Base-by-base conservation (phyloP, 345 rosid species). In the Eucalyptus erythrocorys region DNA sequence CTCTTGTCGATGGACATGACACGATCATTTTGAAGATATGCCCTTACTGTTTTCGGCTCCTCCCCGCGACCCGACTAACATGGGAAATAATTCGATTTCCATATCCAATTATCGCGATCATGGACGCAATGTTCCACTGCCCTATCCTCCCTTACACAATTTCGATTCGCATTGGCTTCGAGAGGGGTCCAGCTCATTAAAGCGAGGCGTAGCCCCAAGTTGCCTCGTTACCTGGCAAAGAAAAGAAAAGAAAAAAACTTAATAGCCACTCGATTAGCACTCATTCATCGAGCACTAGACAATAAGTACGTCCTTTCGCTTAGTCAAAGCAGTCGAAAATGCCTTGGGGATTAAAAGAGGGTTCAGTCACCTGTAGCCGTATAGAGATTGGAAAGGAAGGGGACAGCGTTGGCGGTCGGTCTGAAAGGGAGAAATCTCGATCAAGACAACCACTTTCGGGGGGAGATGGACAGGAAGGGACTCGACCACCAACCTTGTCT, bases 151-250 rank as follows among this genome's bases (percentile, higher is more conserved):
- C 37, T 64, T n/a, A 14, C 40, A 51, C 66, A 40, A 13, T 55
- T 55, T 30, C 82, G 59, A 24, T 47, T 64, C 76, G 85, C 88
- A 48, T 64, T 71, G 15, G 85, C 48, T 87, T 51, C 61, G 24
- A 48, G 53, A 55, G 89, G 89, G 89, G 64, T 87, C 89, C 89
- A 87, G 89, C 89, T 88, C 86, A 88, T 80, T 88, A 88, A 88
- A 88, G 86, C 86, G 43, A n/a, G 81, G 48, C 68, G 24, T 51
- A 47, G 37, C 86, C 85, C 86, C 89, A 88, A 50, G 71, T 51
- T 79, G 89, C 82, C 89, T 50, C 49, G 12, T 88, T 80, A 80
- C 82, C 89, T 40, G 86, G 57, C 89, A 80, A 79, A 76, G 27
- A 34, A 34, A 68, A 68, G 21, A 61, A 55, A 55, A 48, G 4